phyloP scores from a whole-genome alignment of 1,284 basidiomycete species.

The Tetrapyrgos nigripes region DNA sequence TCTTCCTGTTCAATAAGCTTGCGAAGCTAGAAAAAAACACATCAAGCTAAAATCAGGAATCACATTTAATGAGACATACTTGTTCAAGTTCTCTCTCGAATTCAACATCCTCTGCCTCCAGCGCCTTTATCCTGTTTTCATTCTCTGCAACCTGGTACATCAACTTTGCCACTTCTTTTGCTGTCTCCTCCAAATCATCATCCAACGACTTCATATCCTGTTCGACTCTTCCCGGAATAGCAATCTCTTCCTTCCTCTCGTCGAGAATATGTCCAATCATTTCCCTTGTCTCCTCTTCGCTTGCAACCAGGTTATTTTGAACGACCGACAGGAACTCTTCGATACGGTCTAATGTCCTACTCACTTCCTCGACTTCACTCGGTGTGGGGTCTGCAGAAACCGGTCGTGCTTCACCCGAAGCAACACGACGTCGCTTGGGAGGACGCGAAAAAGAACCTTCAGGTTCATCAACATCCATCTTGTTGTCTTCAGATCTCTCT shows the following conservation, averaged over 20 bases:
- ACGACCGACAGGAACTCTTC: background rate
- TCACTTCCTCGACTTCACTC: background rate
- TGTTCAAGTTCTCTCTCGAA: background rate
- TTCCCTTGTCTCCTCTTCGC: background rate
- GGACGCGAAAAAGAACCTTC: background rate
- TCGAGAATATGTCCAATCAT: background rate
- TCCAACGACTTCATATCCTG: background rate
- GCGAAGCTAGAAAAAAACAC: background rate
- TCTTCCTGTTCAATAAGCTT: slow-evolving; percentile 2
- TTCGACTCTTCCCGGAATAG: background rate
- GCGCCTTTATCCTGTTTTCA: background rate
- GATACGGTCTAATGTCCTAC: background rate
- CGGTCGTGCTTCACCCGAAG: background rate
- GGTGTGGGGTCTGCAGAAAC: background rate
- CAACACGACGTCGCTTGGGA: background rate
- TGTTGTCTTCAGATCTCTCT: background rate
- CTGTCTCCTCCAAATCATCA: background rate
- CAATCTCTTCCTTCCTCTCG: background rate
- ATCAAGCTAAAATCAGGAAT: background rate
- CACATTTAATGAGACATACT: background rate
- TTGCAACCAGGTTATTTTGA: background rate
- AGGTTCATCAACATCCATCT: background rate
- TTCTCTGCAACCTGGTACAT: background rate
- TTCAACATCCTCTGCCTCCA: background rate
- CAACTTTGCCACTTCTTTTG: background rate